Evolutionary conservation across 2,329 filamentous ascomycete species (phyloP).

Genomic region (Penicillium sclerotigenum): DNA sequence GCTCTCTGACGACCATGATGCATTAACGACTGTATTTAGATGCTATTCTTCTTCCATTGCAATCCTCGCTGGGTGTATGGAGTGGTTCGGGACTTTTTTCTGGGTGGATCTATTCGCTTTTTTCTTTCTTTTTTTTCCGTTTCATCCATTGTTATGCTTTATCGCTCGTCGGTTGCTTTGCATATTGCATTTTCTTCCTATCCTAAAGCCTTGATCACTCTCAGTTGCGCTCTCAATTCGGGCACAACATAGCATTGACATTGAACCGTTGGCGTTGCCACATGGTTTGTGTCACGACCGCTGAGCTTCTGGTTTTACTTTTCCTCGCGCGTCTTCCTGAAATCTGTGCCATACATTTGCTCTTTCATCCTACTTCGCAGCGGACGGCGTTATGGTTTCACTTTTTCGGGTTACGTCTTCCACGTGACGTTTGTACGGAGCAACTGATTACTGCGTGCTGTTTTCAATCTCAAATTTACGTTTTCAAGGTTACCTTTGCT

Average conservation of each 20-base stretch:
- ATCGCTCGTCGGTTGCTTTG: conserved; percentile 9
- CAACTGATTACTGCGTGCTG: background rate
- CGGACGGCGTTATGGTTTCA: conserved; percentile 23
- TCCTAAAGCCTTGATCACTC: conserved; percentile 11
- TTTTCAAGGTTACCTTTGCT: background rate
- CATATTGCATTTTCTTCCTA: conserved; percentile 22
- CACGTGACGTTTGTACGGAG: background rate
- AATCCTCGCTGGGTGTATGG: conserved; percentile 26
- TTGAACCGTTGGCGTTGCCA: background rate
- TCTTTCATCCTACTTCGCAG: conserved; percentile 18
- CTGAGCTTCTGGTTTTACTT: background rate
- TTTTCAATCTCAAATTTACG: background rate
- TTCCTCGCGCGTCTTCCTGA: conserved; percentile 1
- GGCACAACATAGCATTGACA: conserved; percentile 3
- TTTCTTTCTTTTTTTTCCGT: background rate
- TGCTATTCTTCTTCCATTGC: conserved; percentile 19
- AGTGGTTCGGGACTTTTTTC: conserved; percentile 24
- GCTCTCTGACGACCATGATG: conserved; percentile 34
- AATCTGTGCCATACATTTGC: conserved; percentile 18
- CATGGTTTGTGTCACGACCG: conserved; percentile 13
- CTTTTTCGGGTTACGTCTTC: conserved; percentile 3
- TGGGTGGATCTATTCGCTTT: conserved; percentile 7
- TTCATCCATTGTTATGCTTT: background rate
- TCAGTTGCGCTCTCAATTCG: background rate
- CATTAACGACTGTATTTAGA: conserved; percentile 34